Base-by-base conservation (phyloP, 2,329 filamentous ascomycete genomes). In the Fusarium succisae region DNA sequence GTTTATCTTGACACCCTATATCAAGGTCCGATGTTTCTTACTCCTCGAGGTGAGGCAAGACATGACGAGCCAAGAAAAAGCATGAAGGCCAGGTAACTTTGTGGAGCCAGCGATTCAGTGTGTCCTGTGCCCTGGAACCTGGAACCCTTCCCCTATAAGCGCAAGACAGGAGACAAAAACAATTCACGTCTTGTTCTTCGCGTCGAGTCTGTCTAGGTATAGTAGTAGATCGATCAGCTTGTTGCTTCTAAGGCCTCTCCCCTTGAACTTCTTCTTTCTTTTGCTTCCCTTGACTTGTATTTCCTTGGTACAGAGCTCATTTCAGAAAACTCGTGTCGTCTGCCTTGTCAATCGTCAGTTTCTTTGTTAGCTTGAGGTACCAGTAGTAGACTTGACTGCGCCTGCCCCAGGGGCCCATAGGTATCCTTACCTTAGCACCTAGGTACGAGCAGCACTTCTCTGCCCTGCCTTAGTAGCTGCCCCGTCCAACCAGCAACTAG, bases 401-500 rank as follows among this genome's bases (percentile, higher is more conserved):
- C 70, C 66, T 70, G 48, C 66, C 43, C n/a, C 14, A 6, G 51
- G 51, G 51, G 51, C 24, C 51, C 39, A 39, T 57, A 35, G 32
- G 32, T 35, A 55, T 24, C 37, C 22, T 9, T 50, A 37, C 44
- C 4, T 30, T 30, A 30, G 30, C 13, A 30, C 30, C 30, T 30
- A 30, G 30, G 30, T 43, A 43, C 32, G 17, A 24, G 43, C 65
- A 61, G 65, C 63, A 50, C 14, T 60, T 65, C 53, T 51, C 48
- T 66, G 32, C 37, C 39, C 59, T 39, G 38, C 45, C 30, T 39
- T 39, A 30, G 47, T 55, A 35, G 32, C 15, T 37, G 57, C 38
- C 66, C 62, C 61, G 58, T 53, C 71, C 54, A 71, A 65, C 55
- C 66, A 56, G 62, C 57, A 45, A 43, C 35, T 28, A 61, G 47